phyloP scores from a whole-genome alignment of 495 filamentous ascomycete species.

The Hypoxylon subgilvum region DNA sequence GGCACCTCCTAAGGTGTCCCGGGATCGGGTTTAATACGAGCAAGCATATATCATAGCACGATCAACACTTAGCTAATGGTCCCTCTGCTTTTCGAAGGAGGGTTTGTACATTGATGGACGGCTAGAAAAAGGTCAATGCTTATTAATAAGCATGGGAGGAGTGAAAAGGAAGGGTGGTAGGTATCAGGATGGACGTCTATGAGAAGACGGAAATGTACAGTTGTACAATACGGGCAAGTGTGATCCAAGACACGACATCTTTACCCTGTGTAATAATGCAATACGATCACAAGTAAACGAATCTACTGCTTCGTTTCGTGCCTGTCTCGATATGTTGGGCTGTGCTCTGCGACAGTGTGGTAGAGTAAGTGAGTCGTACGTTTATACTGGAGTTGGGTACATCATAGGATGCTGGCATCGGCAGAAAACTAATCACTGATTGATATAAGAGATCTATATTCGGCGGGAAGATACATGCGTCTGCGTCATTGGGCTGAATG shows the following conservation, averaged over 20 bases:
- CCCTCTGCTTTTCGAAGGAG: conserved; percentile 16
- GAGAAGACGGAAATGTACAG: conserved; percentile 33
- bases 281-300: conserved; percentile 20
- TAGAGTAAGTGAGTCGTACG: too few relatives aligned
- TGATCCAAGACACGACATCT: conserved; percentile 14
- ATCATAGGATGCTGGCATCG: too few relatives aligned
- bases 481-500: too few relatives aligned
- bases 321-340: background rate
- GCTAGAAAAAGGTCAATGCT: conserved; percentile 40
- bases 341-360: too few relatives aligned
- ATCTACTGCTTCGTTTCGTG: background rate
- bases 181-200: conserved; percentile 32
- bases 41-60: conserved; percentile 33
- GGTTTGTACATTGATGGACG: conserved; percentile 43
- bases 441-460: too few relatives aligned
- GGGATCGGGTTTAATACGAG: conserved; percentile 28
- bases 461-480: too few relatives aligned
- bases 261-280: conserved; percentile 37
- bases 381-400: too few relatives aligned
- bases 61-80: conserved; percentile 36
- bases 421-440: too few relatives aligned
- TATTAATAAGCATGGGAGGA: conserved; percentile 46
- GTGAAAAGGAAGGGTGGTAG: conserved; percentile 33
- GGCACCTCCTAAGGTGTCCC: conserved; percentile 14
- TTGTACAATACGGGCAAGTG: conserved; percentile 40